Evolutionary conservation across 192 early-diverging fungal genomes (phyloP), one percentile per base, ranked within the genome.

Genomic region (Dissophora ornata): DNA sequence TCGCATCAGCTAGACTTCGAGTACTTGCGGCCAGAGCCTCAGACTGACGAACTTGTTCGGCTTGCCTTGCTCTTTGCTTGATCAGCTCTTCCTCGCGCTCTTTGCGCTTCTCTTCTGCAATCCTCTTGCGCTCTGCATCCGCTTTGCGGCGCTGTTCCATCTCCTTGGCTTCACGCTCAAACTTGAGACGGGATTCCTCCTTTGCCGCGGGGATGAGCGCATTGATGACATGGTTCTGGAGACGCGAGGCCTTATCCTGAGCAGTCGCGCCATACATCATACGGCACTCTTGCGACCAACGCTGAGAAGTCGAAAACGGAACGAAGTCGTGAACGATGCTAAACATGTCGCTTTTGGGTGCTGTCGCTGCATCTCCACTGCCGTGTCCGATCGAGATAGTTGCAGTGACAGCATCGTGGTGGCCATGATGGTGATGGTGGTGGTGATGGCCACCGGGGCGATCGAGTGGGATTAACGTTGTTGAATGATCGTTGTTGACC

Each of bases 241-340:
- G 79, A 22, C 86, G 78, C 2, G 83, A 44, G 2, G 90, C 87
- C 49, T 85, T 91, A 9, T 87, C 87, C 15, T 78, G 70, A 7
- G 86, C 84, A n/a, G 78, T 58, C 13, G 69, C 62, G 19, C 94
- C 92, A 78, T 89, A 93, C 82, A 94, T 82, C 85, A 96, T 86
- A 6, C 88, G 83, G 18, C 88, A 90, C 71, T 96, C 96, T 77
- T 98, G 93, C 25, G 85, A 82, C 95, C 95, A 97, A 0, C 96
- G 85, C 71, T 95, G 92, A 10, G 82, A 67, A 11, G 91, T 93
- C n/a, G 86, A 84, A 66, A 87, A 70, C 10, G 92, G 89, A 33
- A 80, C 81, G 79, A 90, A 94, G 21, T 85, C 83, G 46, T 95
- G 90, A 29, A 95, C 81, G 1, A 87, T 77, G 12, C 86, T 56